Base-by-base conservation (phyloP, 495 filamentous ascomycete species). In the Xylaria scruposa region DNA sequence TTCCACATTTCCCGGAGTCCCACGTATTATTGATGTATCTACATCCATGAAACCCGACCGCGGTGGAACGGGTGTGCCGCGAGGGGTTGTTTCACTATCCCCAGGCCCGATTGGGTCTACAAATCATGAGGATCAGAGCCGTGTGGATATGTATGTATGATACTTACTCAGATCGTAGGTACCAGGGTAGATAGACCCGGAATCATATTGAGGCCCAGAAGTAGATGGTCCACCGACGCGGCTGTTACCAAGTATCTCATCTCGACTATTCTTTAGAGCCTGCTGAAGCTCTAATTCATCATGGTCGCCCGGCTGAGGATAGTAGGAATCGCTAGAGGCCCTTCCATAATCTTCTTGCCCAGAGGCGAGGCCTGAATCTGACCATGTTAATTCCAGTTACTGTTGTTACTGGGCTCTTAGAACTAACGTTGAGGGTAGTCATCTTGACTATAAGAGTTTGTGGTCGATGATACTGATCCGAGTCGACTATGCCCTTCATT, bases 1-100 rank as follows among this genome's bases (percentile, higher is more conserved):
- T 61, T 78, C 78, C 29, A 74, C 74, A 19, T 66, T 75, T 46
- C 72, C 78, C 10, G 72, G 74, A 7, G 78, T 77, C 15, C 78
- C 78, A 70, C 75, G 75, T 40, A 78, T 76, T 21, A 64, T 36
- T 29, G 65, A 56, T 26, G 33, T 38, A 17, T 70, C 47, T 44
- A 53, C 33, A 17, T 19, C 40, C 21, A 29, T 33, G 40, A 31
- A 68, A n/a, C 33, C 53, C n/a, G 38, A 31, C 10, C 26, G 68
- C 24, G 59, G 44, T 10, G 61, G 42, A 38, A 60, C 29, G 6
- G 73, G 72, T 4, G 72, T 74, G 66, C 74, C 67, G 47, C 75
- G 77, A 33, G 75, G 75, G 3, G 75, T 77, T 36, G 73, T 49
- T 47, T 72, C 61, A 7, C 3, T 36, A 24, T 65, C 66, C 19